Percentiles rank a stretch among this genome's conserved stretches.
These are phyloP conservation scores for Dendrocalamus sinicus DNA, from an alignment of 176 grass and related monocot genomes.

Conservation along the genomic window DNA sequence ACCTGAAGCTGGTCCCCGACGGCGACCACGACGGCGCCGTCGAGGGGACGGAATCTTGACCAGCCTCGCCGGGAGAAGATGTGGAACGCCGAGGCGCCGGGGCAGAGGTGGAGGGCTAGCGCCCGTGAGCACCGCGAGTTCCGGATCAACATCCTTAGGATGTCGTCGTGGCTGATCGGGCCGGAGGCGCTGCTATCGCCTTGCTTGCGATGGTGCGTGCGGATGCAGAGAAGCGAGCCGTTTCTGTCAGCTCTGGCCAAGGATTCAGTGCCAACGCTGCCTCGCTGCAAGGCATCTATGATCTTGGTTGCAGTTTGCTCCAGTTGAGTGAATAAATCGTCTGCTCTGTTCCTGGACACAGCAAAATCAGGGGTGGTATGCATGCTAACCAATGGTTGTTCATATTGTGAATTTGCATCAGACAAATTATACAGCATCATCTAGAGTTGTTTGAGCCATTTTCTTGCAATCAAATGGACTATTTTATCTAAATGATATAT, in stretches of 20 bases:
- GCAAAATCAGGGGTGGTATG: background rate
- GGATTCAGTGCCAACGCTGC: background rate
- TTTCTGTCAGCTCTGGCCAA: background rate
- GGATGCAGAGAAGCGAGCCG: conserved; percentile 49
- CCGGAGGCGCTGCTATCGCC: background rate
- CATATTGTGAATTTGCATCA: background rate
- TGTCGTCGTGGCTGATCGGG: conserved; percentile 46
- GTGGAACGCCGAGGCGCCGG: conserved; percentile 51
- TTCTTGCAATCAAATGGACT: background rate
- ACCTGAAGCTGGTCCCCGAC: conserved; percentile 72
- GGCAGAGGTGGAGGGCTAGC: conserved; percentile 53
- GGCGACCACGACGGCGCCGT: conserved; percentile 57
- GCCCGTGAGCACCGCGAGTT: conserved; percentile 48
- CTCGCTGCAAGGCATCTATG: conserved; percentile 19
- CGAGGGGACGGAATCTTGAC: conserved; percentile 50
- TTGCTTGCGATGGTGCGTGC: conserved; percentile 31
- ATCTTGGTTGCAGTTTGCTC: conserved; percentile 43
- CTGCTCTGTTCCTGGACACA: conserved; percentile 45
- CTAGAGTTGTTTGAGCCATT: background rate
- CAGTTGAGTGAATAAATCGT: conserved; percentile 36
- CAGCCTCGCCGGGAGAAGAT: conserved; percentile 63
- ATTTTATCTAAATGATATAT: background rate
- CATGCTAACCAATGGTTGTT: background rate
- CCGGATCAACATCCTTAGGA: conserved; percentile 55
- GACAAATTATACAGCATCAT: background rate